A percentile compares a stretch with the other conserved stretches of the same genome.
These are phyloP conservation scores for Ceraceosorus guamensis DNA, from an alignment of 1,284 basidiomycete species.

Conservation along the genomic window DNA sequence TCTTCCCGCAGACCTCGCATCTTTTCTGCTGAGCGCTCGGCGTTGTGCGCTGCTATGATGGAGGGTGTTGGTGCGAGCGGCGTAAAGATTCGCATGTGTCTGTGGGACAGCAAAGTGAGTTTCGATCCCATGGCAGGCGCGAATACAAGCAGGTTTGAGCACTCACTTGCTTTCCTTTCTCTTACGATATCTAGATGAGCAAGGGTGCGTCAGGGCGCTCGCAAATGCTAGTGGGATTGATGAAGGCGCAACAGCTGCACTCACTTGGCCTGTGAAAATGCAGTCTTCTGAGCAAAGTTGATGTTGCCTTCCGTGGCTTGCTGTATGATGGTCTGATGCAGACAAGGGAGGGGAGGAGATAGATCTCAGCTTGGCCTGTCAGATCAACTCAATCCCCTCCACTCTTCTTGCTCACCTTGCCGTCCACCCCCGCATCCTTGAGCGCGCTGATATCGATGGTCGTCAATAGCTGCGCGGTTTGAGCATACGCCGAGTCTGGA, in stretches of 20 bases:
- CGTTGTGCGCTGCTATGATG: conserved; percentile 85
- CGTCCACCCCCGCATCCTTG: conserved; percentile 40
- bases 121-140: too few relatives aligned
- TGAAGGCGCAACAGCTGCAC: too few relatives aligned
- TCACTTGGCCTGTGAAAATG: conserved; percentile 43
- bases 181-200: too few relatives aligned
- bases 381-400: too few relatives aligned
- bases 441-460: conserved; percentile 46
- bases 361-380: too few relatives aligned
- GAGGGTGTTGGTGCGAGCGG: conserved; percentile 79
- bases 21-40: conserved; percentile 57
- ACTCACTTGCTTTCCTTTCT: conserved; percentile 42
- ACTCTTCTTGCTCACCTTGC: too few relatives aligned
- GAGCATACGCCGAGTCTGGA: too few relatives aligned
- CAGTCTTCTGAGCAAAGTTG: conserved; percentile 37
- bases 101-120: conserved; percentile 50
- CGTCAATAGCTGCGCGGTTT: conserved; percentile 40
- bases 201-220: too few relatives aligned
- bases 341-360: too few relatives aligned
- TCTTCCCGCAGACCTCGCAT: conserved; percentile 81
- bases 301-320: conserved; percentile 30
- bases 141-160: too few relatives aligned
- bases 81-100: conserved; percentile 80
- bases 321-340: conserved; percentile 44
- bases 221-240: too few relatives aligned